Evolutionary conservation across 2,329 filamentous ascomycete species (phyloP), one percentile per base, ranked within the genome.

Genomic region (Podosphaera xanthii): DNA sequence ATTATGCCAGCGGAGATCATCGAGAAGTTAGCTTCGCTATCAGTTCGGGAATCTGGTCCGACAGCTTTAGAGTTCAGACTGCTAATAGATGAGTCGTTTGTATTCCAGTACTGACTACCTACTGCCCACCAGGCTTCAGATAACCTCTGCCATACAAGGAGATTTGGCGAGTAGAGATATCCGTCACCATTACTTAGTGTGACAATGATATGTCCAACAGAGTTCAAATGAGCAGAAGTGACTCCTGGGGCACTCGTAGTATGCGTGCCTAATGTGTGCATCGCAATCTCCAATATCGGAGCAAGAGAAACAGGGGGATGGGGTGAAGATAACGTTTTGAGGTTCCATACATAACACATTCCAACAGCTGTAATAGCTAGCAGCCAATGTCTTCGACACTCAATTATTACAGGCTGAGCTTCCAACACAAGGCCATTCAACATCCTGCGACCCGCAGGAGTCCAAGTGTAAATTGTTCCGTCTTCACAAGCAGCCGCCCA

Each of bases 101-200:
- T 94, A 71, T 98, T 97, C 94, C 92, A 98, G 70, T 98, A 98
- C 69, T 98, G 92, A 65, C 87, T 94, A 22, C 90, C 90, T 0
- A 97, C 89, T 0, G 91, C 91, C 89, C 92, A 98, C 92, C 92
- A 98, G 1, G 87, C 80, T 69, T 98, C 94, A 1, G 89, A 94
- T n/a, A 98, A 76, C 8, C 90, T 82, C 71, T 97, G 91, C 92
- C 92, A 98, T 6, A 83, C 80, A 70, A 82, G 91, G 84, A 98
- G 86, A 22, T 78, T 77, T 0, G 85, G 80, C 1, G 87, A 87
- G 71, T 98, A 98, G 58, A 83, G 83, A 71, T 89, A 98, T 1
- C 92, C 92, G 66, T 98, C 91, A 30, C 92, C 92, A 65, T 96
- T 97, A 33, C 85, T 92, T 61, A 98, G 77, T 0, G 88, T 92